Conservation (phyloP, 345 rosid genomes). For the Euphorbia tirucalli region DNA sequence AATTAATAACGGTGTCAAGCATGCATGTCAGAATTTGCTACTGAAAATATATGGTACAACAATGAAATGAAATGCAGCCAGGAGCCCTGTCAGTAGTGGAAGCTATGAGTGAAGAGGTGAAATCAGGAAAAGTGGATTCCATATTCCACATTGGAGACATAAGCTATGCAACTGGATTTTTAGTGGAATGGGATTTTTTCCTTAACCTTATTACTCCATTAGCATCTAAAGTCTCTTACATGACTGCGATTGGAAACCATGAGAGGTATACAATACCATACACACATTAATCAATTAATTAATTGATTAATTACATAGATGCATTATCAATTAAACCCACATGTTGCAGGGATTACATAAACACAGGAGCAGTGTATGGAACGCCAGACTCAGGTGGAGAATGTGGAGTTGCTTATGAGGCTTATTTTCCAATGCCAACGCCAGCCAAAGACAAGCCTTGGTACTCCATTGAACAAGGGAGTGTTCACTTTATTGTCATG, state of each 20-base stretch:
- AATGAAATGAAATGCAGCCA: constrained; percentile 42
- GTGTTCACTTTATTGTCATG: constrained; percentile 53
- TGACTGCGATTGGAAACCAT: constrained; percentile 76
- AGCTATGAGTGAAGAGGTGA: constrained; percentile 43
- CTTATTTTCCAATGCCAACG: constrained; percentile 69
- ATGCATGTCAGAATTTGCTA: too few relatives aligned
- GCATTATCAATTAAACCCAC: too few relatives aligned
- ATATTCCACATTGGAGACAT: constrained; percentile 79
- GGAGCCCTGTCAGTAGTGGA: constrained; percentile 57
- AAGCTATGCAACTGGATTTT: constrained; percentile 72
- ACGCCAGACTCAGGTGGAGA: constrained; percentile 69
- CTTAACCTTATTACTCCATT: constrained; percentile 50
- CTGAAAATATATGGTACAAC: too few relatives aligned
- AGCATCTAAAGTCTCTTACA: constrained; percentile 64
- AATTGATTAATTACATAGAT: too few relatives aligned
- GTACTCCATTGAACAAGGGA: constrained; percentile 61
- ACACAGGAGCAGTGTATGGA: constrained; percentile 38
- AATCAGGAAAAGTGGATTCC: constrained; percentile 44
- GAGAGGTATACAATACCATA: too few relatives aligned
- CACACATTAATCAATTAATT: too few relatives aligned
- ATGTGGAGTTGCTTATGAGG: constrained; percentile 68
- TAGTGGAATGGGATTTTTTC: constrained; percentile 75
- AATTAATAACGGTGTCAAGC: too few relatives aligned
- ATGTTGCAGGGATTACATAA: constrained; percentile 53
- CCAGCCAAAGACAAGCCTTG: constrained; percentile 65